Evolutionary conservation across 2,329 filamentous ascomycete genomes (phyloP).

Genomic region (Cercospora nicotianae): DNA sequence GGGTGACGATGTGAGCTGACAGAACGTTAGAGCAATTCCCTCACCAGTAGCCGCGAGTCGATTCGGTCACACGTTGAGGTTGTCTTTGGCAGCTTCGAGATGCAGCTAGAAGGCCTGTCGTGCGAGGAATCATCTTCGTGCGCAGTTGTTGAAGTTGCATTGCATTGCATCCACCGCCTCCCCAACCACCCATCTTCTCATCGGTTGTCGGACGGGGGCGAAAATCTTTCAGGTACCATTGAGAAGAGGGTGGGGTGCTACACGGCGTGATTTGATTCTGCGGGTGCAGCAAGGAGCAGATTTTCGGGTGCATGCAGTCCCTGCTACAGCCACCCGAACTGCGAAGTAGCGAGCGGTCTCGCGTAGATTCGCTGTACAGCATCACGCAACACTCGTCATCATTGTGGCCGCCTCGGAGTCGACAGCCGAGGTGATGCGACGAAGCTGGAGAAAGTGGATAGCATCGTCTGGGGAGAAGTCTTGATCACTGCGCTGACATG

Average conservation of each 20-base stretch:
- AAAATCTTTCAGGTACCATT: slow-evolving; percentile 3
- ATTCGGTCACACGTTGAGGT: not conserved
- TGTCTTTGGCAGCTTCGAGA: not conserved
- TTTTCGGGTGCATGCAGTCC: slow-evolving; percentile 19
- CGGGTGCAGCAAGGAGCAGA: slow-evolving; percentile 20
- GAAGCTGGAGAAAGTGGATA: not conserved
- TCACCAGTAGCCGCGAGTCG: not conserved
- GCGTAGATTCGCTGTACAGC: slow-evolving; percentile 15
- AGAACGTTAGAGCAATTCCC: not conserved
- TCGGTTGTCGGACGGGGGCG: slow-evolving; percentile 1
- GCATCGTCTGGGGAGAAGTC: not conserved
- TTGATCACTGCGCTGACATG: not conserved
- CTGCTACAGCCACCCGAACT: slow-evolving; percentile 5
- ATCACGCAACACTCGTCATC: not conserved
- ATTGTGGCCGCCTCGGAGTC: not conserved
- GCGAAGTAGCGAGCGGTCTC: slow-evolving; percentile 16
- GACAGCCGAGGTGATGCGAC: not conserved
- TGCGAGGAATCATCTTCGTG: slow-evolving; percentile 13
- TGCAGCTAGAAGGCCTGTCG: slow-evolving; percentile 17
- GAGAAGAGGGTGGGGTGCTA: slow-evolving; percentile 12
- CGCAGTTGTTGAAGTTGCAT: slow-evolving; percentile 9
- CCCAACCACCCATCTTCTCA: not conserved
- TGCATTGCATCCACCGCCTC: slow-evolving; percentile 13
- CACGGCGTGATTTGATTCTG: slow-evolving; percentile 21
- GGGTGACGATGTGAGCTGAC: not conserved